Evolutionary conservation across 2,329 filamentous ascomycete genomes (phyloP), one percentile per base, ranked within the genome.

Genomic region (Penicillium aurantiogriseum): DNA sequence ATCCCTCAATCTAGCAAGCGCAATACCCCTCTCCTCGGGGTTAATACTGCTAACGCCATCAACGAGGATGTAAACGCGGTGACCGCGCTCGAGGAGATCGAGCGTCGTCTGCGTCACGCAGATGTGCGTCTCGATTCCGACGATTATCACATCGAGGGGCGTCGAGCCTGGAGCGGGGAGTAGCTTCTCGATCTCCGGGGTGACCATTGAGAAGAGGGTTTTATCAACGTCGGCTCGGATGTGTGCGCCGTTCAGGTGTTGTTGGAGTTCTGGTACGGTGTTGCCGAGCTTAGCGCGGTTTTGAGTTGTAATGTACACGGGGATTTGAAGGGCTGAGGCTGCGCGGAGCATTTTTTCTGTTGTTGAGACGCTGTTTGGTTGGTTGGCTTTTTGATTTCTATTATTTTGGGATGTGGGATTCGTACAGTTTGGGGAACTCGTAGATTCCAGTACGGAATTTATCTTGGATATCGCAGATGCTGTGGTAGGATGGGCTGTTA

Each of bases 381-480:
- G 44, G 35, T 46, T 45, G 15, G 50, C 5, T 7, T 29, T 51
- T 33, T 19, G 35, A 17, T 2, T 50, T 6, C 5, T 9, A 25
- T 25, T 23, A 5, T 11, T 38, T 47, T 42, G 51, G 35, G 17
- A 39, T 40, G 10, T 31, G 40, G 51, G 45, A 8, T 9, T 71
- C 79, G 58, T 80, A 90, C 87, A 97, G 83, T 72, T 89, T 91
- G 62, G 90, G 85, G 71, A 92, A 97, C 71, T 95, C 88, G 77
- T 88, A 85, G 68, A 97, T 96, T 55, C 87, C 88, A 44, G 13
- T 19, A 60, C 91, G 85, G 77, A 97, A 97, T 75, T 92, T 95
- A 66, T 97, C 93, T 78, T 97, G 93, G 62, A 97, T 82, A 71
- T 97, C 93, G 79, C 93, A 97, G 71, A 97, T 85, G 69, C 92